phyloP scores from a whole-genome alignment of 352 stramenopile species.

The Thalassiosira mediterranea region DNA sequence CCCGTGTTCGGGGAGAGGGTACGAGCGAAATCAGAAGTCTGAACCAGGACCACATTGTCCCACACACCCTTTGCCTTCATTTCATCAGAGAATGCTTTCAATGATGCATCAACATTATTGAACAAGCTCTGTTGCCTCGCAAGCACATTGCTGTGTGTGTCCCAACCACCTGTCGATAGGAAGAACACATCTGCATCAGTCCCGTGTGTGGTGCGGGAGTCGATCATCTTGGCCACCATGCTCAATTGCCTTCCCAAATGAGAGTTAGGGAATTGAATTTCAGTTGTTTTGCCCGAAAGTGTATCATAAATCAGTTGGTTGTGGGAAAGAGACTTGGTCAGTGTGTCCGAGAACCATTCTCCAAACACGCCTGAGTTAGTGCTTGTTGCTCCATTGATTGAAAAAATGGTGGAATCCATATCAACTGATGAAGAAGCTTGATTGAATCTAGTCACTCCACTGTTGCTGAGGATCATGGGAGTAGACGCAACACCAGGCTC shows the following conservation, averaged over 20 bases:
- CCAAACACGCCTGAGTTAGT: slow-evolving; percentile 57
- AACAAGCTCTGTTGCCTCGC: slow-evolving; percentile 46
- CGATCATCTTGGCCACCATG: slow-evolving; percentile 73
- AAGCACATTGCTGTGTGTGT: slow-evolving; percentile 54
- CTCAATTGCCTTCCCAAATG: slow-evolving; percentile 56
- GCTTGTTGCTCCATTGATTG: slow-evolving; percentile 50
- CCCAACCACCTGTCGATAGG: slow-evolving; percentile 61
- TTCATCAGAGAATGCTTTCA: slow-evolving; percentile 69
- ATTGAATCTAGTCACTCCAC: slow-evolving; percentile 39
- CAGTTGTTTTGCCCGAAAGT: slow-evolving; percentile 32
- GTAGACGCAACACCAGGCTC: slow-evolving; percentile 46
- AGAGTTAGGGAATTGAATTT: slow-evolving; percentile 46
- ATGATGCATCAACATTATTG: slow-evolving; percentile 53
- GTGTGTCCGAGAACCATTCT: slow-evolving; percentile 42
- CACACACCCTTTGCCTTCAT: slow-evolving; percentile 66
- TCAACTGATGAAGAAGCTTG: slow-evolving; percentile 44
- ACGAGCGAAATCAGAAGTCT: slow-evolving; percentile 77
- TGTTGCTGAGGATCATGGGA: slow-evolving; percentile 51
- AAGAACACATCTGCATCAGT: slow-evolving; percentile 72
- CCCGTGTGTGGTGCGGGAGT: slow-evolving; percentile 39
- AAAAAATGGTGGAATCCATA: slow-evolving; percentile 26
- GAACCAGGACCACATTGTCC: slow-evolving; percentile 62
- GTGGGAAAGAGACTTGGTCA: slow-evolving; percentile 43
- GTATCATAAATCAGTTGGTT: slow-evolving; percentile 55
- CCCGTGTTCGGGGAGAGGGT: slow-evolving; percentile 73